Conservation (phyloP, 2,329 filamentous ascomycete genomes). For the Neoarthrinium moseri region DNA sequence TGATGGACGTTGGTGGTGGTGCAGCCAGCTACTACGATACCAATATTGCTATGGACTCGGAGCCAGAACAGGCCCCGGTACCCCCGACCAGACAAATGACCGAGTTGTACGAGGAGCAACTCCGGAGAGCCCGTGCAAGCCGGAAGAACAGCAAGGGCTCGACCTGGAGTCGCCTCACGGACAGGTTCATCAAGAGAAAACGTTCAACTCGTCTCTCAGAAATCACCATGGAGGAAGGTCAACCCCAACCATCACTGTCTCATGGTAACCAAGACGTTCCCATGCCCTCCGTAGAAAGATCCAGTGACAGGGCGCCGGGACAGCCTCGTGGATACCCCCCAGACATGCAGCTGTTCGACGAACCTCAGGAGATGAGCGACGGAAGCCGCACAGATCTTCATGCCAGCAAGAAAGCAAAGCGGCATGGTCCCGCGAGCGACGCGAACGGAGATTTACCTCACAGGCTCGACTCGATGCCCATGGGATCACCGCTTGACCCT, state of each 20-base stretch:
- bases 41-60: conserved; percentile 30
- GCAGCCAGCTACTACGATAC: conserved; percentile 33
- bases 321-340: conserved; percentile 6
- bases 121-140: conserved; percentile 25
- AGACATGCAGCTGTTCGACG: conserved; percentile 19
- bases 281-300: conserved; percentile 12
- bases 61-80: conserved; percentile 19
- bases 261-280: conserved; percentile 14
- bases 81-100: conserved; percentile 27
- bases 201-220: conserved; percentile 27
- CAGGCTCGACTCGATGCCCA: conserved; percentile 9
- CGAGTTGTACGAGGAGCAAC: conserved; percentile 29
- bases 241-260: conserved; percentile 7
- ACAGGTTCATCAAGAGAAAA: conserved; percentile 24
- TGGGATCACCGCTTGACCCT: conserved; percentile 7
- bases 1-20: conserved; percentile 15
- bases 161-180: conserved; percentile 23
- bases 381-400: conserved; percentile 4
- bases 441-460: background rate
- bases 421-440: conserved; percentile 2
- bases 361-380: conserved; percentile 19
- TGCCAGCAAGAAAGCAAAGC: conserved; percentile 8
- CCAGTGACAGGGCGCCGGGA: conserved; percentile 19
- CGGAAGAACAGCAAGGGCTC: conserved; percentile 25
- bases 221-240: conserved; percentile 19